Conservation (phyloP, 768 basidiomycete species). For the Termitomyces sp. region DNA sequence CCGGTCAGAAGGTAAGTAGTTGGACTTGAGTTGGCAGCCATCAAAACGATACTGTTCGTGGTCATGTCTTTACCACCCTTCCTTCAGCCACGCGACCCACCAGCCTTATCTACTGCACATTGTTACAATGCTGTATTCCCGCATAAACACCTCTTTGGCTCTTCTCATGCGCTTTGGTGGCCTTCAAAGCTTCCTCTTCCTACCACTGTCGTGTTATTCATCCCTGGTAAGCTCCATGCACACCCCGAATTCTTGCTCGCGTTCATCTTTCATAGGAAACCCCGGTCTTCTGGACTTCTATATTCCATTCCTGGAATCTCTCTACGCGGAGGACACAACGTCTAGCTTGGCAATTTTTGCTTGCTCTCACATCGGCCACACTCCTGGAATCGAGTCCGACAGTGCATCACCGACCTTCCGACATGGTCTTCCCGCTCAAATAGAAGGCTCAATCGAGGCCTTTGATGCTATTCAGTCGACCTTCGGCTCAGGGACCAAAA, state of each 20-base stretch:
- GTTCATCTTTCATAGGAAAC: slow-evolving; percentile 31
- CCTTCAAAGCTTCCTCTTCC: slow-evolving; percentile 25
- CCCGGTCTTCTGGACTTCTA: slow-evolving; percentile 69
- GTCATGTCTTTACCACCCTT: slow-evolving; percentile 28
- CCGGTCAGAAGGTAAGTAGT: background rate
- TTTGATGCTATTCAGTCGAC: slow-evolving; percentile 36
- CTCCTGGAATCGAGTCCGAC: slow-evolving; percentile 32
- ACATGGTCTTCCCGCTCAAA: slow-evolving; percentile 42
- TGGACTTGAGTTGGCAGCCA: background rate
- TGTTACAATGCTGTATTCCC: slow-evolving; percentile 31
- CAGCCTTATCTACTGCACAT: background rate
- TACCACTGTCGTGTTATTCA: slow-evolving; percentile 39
- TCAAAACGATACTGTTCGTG: slow-evolving; percentile 6
- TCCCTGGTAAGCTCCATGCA: slow-evolving; percentile 35
- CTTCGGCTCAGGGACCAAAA: slow-evolving; percentile 29
- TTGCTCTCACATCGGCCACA: slow-evolving; percentile 64
- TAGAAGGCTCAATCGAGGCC: slow-evolving; percentile 52
- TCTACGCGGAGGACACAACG: slow-evolving; percentile 35
- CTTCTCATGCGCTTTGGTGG: slow-evolving; percentile 55
- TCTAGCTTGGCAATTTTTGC: slow-evolving; percentile 49
- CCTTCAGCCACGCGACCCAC: slow-evolving; percentile 17
- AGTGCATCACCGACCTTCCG: slow-evolving; percentile 17
- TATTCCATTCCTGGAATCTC: slow-evolving; percentile 51
- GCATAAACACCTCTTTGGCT: slow-evolving; percentile 33
- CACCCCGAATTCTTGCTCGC: background rate